These are phyloP conservation scores for Trypanosoma rangeli DNA, from an alignment of 208 protist genomes.

Conservation along the genomic window DNA sequence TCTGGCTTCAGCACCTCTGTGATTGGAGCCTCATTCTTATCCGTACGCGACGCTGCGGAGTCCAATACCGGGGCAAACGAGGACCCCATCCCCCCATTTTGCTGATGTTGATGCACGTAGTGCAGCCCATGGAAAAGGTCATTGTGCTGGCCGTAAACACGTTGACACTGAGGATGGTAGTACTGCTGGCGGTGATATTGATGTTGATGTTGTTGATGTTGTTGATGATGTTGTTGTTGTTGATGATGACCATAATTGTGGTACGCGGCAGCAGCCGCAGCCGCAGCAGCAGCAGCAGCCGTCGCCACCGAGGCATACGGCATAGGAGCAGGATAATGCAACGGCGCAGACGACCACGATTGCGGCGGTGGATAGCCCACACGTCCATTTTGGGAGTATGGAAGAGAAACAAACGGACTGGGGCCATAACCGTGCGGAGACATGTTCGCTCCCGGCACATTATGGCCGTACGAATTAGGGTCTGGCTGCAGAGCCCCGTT, in stretches of 20 bases:
- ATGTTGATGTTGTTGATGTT: slow-evolving; percentile 11
- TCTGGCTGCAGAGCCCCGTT: neutral
- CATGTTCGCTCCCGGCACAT: neutral
- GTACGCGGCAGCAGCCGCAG: no score
- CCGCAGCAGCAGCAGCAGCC: neutral
- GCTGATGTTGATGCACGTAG: slow-evolving; percentile 22
- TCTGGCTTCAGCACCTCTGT: neutral
- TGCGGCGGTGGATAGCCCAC: neutral
- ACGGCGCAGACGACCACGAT: neutral
- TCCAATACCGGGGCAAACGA: neutral
- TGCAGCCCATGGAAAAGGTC: slow-evolving; percentile 19
- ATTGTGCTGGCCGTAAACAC: slow-evolving; percentile 28
- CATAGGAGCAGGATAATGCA: slow-evolving; percentile 1
- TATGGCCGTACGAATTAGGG: neutral
- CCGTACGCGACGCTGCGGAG: neutral
- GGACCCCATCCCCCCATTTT: neutral
- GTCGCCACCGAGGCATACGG: neutral
- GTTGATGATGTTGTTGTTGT: neutral
- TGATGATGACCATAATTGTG: neutral
- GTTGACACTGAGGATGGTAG: slow-evolving; percentile 18
- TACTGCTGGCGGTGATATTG: slow-evolving; percentile 10
- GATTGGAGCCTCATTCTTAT: neutral
- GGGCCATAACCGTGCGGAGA: neutral
- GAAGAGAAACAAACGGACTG: neutral
- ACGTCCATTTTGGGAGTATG: neutral